Evolutionary conservation across 495 filamentous ascomycete genomes (phyloP).

Genomic region (Talaromyces proteolyticus): DNA sequence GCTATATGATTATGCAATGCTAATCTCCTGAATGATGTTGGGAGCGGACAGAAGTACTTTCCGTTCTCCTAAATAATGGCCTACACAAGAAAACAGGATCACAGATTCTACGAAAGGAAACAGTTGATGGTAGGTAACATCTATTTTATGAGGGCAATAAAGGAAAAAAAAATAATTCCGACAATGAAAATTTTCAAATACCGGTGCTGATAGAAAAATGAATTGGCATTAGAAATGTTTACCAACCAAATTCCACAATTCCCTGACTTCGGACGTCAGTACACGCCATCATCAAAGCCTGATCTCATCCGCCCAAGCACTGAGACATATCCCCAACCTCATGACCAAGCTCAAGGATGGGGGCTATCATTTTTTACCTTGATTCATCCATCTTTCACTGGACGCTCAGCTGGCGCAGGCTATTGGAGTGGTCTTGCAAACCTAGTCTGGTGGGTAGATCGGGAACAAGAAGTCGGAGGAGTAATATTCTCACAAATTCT

Average conservation of each 20-base stretch:
- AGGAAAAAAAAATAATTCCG: too few relatives aligned
- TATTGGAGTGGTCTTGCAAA: constrained; percentile 57
- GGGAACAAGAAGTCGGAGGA: constrained; percentile 51
- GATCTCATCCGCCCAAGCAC: constrained; percentile 35
- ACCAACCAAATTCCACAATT: constrained; percentile 51
- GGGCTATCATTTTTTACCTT: constrained; percentile 51
- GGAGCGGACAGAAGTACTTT: constrained; percentile 20
- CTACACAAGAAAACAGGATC: constrained; percentile 30
- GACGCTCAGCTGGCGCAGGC: constrained; percentile 38
- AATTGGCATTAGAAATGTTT: constrained; percentile 52
- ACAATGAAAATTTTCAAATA: too few relatives aligned
- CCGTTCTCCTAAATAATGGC: constrained; percentile 38
- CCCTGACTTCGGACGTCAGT: constrained; percentile 42
- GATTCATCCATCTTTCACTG: constrained; percentile 30
- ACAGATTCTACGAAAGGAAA: constrained; percentile 36
- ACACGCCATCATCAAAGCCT: constrained; percentile 39
- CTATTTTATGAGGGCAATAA: too few relatives aligned
- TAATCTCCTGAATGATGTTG: background rate
- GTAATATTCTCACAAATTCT: constrained; percentile 49
- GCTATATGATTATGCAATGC: background rate
- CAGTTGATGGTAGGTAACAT: constrained; percentile 24
- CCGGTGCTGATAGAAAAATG: too few relatives aligned
- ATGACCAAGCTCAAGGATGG: constrained; percentile 51
- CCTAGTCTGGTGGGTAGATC: constrained; percentile 56
- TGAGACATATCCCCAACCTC: constrained; percentile 47